These are phyloP conservation scores for Phytophthora crassamura DNA, from an alignment of 352 stramenopile species.

Conservation along the genomic window DNA sequence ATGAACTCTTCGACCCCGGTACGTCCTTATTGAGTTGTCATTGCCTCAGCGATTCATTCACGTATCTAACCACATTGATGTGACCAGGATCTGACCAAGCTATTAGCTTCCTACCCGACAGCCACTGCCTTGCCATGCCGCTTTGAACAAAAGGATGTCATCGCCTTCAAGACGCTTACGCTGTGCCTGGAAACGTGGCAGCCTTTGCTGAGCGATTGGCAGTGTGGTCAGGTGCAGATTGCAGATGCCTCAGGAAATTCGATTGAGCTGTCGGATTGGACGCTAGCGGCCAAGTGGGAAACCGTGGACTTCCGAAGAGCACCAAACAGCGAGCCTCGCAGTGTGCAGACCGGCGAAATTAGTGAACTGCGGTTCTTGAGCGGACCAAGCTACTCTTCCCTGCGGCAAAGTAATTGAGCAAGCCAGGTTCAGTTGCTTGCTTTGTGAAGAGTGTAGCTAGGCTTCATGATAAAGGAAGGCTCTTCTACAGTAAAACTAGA, in stretches of 20 bases:
- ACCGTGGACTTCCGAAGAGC: slow-evolving; percentile 20
- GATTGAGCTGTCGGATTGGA: slow-evolving; percentile 34
- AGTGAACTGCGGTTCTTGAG: slow-evolving; percentile 61
- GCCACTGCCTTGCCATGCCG: slow-evolving; percentile 4
- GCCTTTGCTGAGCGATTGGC: slow-evolving; percentile 72
- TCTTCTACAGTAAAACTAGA: background rate
- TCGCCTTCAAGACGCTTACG: slow-evolving; percentile 81
- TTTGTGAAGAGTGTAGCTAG: background rate
- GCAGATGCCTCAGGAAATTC: slow-evolving; percentile 8
- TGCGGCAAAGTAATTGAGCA: slow-evolving; percentile 17
- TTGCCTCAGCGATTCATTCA: background rate
- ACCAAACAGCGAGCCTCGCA: slow-evolving; percentile 16
- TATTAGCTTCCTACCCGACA: slow-evolving; percentile 43
- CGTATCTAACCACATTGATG: slow-evolving; percentile 1
- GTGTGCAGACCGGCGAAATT: slow-evolving; percentile 41
- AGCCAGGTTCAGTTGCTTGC: background rate
- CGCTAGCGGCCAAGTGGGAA: slow-evolving; percentile 7
- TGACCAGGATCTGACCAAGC: slow-evolving; percentile 36
- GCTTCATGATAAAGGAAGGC: background rate
- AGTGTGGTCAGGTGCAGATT: slow-evolving; percentile 52
- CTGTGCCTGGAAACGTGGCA: slow-evolving; percentile 84
- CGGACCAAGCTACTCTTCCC: slow-evolving; percentile 38
- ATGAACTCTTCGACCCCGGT: slow-evolving; percentile 6
- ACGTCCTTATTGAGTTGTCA: slow-evolving; percentile 9
- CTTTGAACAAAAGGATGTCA: slow-evolving; percentile 54